phyloP scores from a whole-genome alignment of 805 yeast species.

The Hermanozyma aechmeae region DNA sequence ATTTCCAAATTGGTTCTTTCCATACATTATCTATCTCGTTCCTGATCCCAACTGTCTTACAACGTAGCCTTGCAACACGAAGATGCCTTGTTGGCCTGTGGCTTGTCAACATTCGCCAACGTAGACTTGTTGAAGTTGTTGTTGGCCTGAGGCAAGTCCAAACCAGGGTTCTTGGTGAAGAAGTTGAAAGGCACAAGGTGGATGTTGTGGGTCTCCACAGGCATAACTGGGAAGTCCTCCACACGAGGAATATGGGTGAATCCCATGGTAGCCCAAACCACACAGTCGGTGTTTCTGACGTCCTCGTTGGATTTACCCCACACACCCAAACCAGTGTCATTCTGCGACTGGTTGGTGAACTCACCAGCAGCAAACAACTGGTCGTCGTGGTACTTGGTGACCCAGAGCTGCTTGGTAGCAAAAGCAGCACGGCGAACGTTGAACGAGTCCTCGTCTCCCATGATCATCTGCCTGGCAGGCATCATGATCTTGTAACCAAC shows the following conservation, averaged over 20 bases:
- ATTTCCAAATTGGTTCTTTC: no score
- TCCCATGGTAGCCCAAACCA: conserved; percentile 76
- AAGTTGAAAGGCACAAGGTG: conserved; percentile 63
- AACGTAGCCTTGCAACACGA: conserved; percentile 30
- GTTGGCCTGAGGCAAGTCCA: conserved; percentile 66
- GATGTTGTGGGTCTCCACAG: conserved; percentile 64
- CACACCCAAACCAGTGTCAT: conserved; percentile 58
- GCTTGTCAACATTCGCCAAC: conserved; percentile 19
- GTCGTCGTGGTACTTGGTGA: conserved; percentile 66
- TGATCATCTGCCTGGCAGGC: conserved; percentile 70
- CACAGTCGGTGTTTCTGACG: conserved; percentile 67
- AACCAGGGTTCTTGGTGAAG: conserved; percentile 69
- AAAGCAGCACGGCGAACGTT: conserved; percentile 64
- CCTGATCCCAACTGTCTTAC: no score
- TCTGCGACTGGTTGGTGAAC: conserved; percentile 71
- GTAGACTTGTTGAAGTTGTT: conserved; percentile 60
- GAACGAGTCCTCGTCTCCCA: conserved; percentile 55
- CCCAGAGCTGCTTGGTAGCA: conserved; percentile 77
- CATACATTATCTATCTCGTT: no score
- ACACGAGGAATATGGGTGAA: conserved; percentile 76
- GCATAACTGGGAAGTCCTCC: conserved; percentile 89
- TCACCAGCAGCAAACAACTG: conserved; percentile 77
- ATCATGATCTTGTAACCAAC: conserved; percentile 67
- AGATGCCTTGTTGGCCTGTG: conserved; percentile 11
- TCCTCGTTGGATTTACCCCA: conserved; percentile 63